Base-by-base conservation (phyloP, 805 yeast species). In the Myxozyma lipomycoides region DNA sequence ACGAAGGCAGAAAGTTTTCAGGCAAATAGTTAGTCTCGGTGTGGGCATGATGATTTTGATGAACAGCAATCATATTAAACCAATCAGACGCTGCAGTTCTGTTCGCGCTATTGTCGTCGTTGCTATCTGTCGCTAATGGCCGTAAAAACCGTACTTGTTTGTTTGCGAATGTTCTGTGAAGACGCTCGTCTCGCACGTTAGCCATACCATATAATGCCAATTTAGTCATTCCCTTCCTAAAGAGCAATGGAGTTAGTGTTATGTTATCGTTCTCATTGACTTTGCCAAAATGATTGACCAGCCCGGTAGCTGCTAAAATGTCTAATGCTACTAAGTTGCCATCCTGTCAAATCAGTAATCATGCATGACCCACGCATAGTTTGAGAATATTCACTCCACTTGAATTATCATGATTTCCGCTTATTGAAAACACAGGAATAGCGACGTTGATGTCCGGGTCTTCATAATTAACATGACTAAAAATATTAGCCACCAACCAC, bases 351-450 rank as follows among this genome's bases (percentile, higher is more conserved):
- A n/a, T 24, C 10, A 15, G 15, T 35, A 23, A 12, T 40, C n/a
- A n/a, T n/a, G n/a, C n/a, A n/a, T n/a, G n/a, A 17, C 10, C 43
- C 44, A 17, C 48, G n/a, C n/a, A n/a, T n/a, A n/a, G n/a, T n/a
- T n/a, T n/a, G 6, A 22, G 22, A 12, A 17, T 4, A 21, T 84
- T 83, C 46, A 81, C 86, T 1, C 98, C 98, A 0, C 95, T 86
- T 2, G 96, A 87, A 68, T 93, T 98, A 67, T 93, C 98, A 66
- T 93, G 98, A 62, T 93, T 93, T 2, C 98, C 98, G 41, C 91
- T 81, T 3, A 93, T 91, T 4, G 90, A 91, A 72, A 93, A 88
- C 6, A 93, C 78, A 0, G 98, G 98, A 15, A 90, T 77, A 0
- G 95, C 81, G 2, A 93, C 83, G 67, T 93, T 93, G 53, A 87